Percentiles rank a stretch among this genome's conserved stretches.
These are phyloP conservation scores for Clonostachys rosea DNA, from an alignment of 2,329 filamentous ascomycete species.

Conservation along the genomic window DNA sequence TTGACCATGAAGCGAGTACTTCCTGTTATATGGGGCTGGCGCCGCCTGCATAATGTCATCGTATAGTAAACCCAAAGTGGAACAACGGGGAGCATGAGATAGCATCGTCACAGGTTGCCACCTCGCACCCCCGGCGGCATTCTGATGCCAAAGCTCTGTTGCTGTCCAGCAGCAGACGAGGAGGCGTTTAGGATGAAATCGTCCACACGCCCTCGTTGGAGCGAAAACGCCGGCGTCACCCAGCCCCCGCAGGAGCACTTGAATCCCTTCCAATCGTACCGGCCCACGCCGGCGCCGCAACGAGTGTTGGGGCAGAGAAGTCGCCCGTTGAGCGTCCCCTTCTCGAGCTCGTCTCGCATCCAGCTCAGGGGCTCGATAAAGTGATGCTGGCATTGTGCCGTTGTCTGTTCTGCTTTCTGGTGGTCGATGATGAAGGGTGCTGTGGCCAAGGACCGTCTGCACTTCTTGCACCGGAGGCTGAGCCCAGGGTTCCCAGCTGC, in stretches of 20 bases:
- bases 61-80: no score
- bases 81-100: no score
- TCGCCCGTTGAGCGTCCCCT: constrained; percentile 77
- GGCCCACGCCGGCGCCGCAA: constrained; percentile 80
- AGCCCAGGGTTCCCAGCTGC: constrained; percentile 6
- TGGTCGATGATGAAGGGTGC: constrained; percentile 64
- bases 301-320: constrained; percentile 75
- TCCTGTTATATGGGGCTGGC: no score
- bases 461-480: constrained; percentile 80
- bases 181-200: constrained; percentile 39
- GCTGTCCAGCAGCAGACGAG: constrained; percentile 5
- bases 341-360: constrained; percentile 84
- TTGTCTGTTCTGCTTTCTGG: constrained; percentile 14
- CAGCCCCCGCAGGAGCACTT: constrained; percentile 86
- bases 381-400: constrained; percentile 67
- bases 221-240: constrained; percentile 85
- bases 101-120: constrained; percentile 23
- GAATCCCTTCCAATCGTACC: constrained; percentile 96
- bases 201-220: constrained; percentile 80
- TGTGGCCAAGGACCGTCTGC: constrained; percentile 61
- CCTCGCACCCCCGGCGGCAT: constrained; percentile 42
- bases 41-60: no score
- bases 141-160: constrained; percentile 40
- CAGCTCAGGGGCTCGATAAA: constrained; percentile 91
- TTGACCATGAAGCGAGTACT: no score